Percentiles rank a stretch among this genome's conserved stretches.
phyloP scores from a whole-genome alignment of 1,284 basidiomycete genomes.

The Cutaneotrichosporon arboriforme region DNA sequence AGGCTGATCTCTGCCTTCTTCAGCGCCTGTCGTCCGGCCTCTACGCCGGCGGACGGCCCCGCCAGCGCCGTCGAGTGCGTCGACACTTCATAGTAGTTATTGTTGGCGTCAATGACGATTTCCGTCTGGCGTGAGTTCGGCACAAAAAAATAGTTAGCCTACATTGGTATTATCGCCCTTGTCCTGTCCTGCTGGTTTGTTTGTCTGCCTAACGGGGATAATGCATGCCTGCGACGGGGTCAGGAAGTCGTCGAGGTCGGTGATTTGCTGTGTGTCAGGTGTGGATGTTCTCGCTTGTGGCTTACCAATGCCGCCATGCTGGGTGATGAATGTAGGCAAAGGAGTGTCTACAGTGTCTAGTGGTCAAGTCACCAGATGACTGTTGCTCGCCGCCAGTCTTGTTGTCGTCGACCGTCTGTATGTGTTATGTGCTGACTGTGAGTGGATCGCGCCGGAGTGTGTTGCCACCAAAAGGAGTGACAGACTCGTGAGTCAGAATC shows the following conservation, averaged over 20 bases:
- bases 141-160: too few relatives aligned
- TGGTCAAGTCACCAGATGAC: not conserved
- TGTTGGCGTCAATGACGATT: slow-evolving; percentile 68
- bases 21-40: slow-evolving; percentile 56
- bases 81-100: slow-evolving; percentile 48
- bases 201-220: slow-evolving; percentile 65
- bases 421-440: not conserved
- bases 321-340: not conserved
- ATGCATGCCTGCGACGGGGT: slow-evolving; percentile 97
- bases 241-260: slow-evolving; percentile 97
- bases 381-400: not conserved
- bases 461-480: too few relatives aligned
- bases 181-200: slow-evolving; percentile 21
- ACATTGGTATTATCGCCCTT: slow-evolving; percentile 10
- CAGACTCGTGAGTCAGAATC: too few relatives aligned
- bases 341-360: not conserved
- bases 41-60: slow-evolving; percentile 26
- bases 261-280: slow-evolving; percentile 47
- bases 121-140: slow-evolving; percentile 57
- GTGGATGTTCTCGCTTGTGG: slow-evolving; percentile 19
- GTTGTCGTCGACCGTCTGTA: too few relatives aligned
- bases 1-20: slow-evolving; percentile 89
- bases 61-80: slow-evolving; percentile 28
- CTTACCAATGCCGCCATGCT: slow-evolving; percentile 75
- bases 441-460: too few relatives aligned